Evolutionary conservation across 2,329 filamentous ascomycete genomes (phyloP), one percentile per base, ranked within the genome.

Genomic region (Xylariales sp.): DNA sequence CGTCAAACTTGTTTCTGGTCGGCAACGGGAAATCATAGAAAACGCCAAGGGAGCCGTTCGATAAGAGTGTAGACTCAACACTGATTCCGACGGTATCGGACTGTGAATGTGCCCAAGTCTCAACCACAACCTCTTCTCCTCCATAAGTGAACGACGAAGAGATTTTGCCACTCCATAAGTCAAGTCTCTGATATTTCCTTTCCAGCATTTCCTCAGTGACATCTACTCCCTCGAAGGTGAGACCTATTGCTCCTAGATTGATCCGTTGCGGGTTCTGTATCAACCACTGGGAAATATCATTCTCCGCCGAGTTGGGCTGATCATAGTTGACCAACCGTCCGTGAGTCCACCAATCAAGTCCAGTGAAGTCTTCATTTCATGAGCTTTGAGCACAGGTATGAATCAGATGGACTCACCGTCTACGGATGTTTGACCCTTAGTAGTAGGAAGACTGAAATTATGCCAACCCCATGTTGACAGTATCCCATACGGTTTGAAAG

Each of bases 21-120:
- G 71, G 61, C 40, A 71, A 69, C 3, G 74, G 73, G 41, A 73
- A 77, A 40, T 77, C 72, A 41, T 77, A 66, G 47, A 74, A 74
- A 5, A 76, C 51, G 0, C 68, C 66, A 6, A 77, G 51, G 4
- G 51, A 47, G 0, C 61, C 64, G 2, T 47, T 46, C 4, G 49
- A 52, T 6, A 76, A 47, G 3, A 74, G 53, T 1, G 59, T 50
- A 0, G 70, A 75, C 10, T 61, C 53, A 9, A 75, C 54, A 6
- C 59, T 51, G 18, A 75, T 57, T 1, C 64, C 68, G 12, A 75
- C 48, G 12, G 68, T 68, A 46, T 74, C 69, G 0, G 66, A 68
- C n/a, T 61, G 49, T 1, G 69, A 61, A 40, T 72, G 68, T 5
- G 62, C 68, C 49, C 63, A 62, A 0, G 70, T 74, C 42, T 66